Percentiles rank a stretch among this genome's conserved stretches.
Evolutionary conservation across 805 yeast species (phyloP).

Genomic region (Henningerozyma blattae): DNA sequence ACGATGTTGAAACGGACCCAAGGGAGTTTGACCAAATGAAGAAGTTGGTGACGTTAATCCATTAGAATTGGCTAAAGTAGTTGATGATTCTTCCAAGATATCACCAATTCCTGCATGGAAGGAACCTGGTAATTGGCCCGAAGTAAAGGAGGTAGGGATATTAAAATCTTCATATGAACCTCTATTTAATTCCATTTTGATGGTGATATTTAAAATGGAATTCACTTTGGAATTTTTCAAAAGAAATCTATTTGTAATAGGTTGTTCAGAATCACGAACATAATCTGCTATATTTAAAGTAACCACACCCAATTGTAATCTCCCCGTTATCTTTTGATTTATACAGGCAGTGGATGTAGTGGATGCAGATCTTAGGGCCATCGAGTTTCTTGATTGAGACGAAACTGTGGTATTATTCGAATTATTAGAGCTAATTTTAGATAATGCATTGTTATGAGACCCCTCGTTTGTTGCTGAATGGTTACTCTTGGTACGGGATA

Average conservation of each 20-base stretch:
- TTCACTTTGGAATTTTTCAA: conserved; percentile 73
- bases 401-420: background rate
- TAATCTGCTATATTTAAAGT: conserved; percentile 65
- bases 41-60: background rate
- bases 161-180: conserved; percentile 25
- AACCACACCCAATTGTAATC: conserved; percentile 50
- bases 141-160: conserved; percentile 4
- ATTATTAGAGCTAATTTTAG: background rate
- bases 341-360: background rate
- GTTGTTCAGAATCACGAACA: conserved; percentile 35
- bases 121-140: conserved; percentile 17
- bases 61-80: background rate
- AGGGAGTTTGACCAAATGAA: background rate
- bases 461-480: background rate
- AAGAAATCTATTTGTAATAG: conserved; percentile 49
- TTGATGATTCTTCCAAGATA: conserved; percentile 1
- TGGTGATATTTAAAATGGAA: conserved; percentile 54
- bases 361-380: background rate
- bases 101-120: conserved; percentile 5
- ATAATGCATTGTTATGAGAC: background rate
- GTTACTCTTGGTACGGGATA: no score
- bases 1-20: background rate
- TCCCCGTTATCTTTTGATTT: conserved; percentile 20
- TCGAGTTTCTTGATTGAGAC: background rate
- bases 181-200: conserved; percentile 35